Conservation (phyloP, 306 rosid genomes). For the Begonia loranthoides region DNA sequence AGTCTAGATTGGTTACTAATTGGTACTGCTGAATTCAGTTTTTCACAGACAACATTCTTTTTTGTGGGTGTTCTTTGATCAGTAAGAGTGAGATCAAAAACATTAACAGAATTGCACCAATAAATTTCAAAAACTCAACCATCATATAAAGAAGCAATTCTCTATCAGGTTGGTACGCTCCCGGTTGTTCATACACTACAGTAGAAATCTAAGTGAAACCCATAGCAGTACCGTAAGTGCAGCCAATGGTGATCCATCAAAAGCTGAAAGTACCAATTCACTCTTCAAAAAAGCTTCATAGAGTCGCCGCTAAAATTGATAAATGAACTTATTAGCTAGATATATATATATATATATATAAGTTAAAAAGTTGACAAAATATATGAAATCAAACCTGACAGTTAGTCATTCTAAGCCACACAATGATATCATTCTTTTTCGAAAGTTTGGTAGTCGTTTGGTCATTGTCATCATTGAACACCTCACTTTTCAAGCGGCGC, state of each 20-base stretch:
- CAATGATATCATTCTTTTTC: slow-evolving; percentile 67
- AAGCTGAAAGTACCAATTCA: slow-evolving; percentile 85
- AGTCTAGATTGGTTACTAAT: no score
- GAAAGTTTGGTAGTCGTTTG: slow-evolving; percentile 50
- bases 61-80: no score
- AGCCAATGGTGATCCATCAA: slow-evolving; percentile 86
- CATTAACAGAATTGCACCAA: no score
- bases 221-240: slow-evolving; percentile 55
- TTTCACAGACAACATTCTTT: no score
- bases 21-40: no score
- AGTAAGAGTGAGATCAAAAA: no score
- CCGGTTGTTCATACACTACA: no score
- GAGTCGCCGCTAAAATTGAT: slow-evolving; percentile 45
- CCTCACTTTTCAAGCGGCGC: slow-evolving; percentile 77
- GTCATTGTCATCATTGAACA: slow-evolving; percentile 51
- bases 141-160: no score
- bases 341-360: not conserved
- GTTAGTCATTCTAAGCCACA: slow-evolving; percentile 70
- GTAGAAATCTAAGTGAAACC: no score
- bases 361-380: slow-evolving; percentile 4
- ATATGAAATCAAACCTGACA: slow-evolving; percentile 45
- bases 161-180: no score
- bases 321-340: slow-evolving; percentile 4
- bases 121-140: no score
- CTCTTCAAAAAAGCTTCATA: slow-evolving; percentile 74